These are phyloP conservation scores for Pseudogymnoascus sp. DNA, from an alignment of 2,329 filamentous ascomycete species.

Conservation along the genomic window DNA sequence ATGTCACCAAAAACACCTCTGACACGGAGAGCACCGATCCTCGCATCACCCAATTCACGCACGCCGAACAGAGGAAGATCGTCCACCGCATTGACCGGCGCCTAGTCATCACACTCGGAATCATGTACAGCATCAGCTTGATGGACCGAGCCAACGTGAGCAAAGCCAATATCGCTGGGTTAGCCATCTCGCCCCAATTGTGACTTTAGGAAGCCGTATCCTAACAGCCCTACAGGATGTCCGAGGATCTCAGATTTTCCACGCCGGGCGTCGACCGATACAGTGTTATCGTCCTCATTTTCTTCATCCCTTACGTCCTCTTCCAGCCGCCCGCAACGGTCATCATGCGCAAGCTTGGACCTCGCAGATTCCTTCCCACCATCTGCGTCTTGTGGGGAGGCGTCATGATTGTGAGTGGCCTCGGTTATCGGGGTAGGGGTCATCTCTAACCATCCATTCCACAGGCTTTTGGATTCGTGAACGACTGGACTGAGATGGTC, in stretches of 20 bases:
- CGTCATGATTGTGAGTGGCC: neutral
- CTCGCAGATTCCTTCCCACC: neutral
- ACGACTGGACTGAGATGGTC: constrained; percentile 31
- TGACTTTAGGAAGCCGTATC: neutral
- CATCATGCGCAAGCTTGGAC: neutral
- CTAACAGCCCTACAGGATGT: constrained; percentile 14
- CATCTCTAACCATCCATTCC: neutral
- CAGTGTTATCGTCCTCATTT: neutral
- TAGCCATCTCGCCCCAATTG: neutral
- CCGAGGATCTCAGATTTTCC: constrained; percentile 19
- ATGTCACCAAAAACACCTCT: neutral
- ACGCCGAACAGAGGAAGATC: constrained; percentile 56
- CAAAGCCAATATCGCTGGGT: constrained; percentile 64
- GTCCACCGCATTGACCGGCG: constrained; percentile 61
- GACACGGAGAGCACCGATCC: neutral
- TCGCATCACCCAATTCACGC: constrained; percentile 36
- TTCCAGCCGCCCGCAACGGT: neutral
- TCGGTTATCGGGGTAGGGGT: neutral
- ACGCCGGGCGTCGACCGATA: constrained; percentile 7
- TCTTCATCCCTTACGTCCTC: neutral
- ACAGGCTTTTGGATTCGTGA: constrained; percentile 51
- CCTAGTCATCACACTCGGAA: constrained; percentile 51
- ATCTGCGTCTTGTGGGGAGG: neutral
- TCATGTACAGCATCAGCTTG: constrained; percentile 65
- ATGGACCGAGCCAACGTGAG: constrained; percentile 75